A percentile compares a stretch with the other conserved stretches of the same genome.
Conservation (phyloP, 1,139 yeast species). For the Yamadazyma atmosphaerica region DNA sequence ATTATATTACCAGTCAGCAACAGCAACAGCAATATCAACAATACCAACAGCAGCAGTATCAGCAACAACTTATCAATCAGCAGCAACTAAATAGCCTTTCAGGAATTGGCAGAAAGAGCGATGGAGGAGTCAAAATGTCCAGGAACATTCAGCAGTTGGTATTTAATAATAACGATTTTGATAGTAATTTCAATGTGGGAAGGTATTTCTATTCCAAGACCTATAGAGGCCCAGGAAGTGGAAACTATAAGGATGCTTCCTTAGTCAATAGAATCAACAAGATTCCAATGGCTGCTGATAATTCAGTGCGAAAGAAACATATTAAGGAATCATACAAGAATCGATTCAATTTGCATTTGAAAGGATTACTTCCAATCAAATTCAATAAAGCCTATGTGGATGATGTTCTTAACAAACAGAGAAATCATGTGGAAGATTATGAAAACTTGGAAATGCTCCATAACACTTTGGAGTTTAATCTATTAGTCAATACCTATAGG, state of each 20-base stretch:
- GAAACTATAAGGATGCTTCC: constrained; percentile 49
- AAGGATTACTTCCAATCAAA: constrained; percentile 41
- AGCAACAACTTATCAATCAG: constrained; percentile 2
- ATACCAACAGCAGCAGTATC: constrained; percentile 3
- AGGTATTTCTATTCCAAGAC: constrained; percentile 43
- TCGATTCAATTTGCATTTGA: constrained; percentile 29
- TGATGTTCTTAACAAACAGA: constrained; percentile 28
- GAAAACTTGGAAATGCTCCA: constrained; percentile 47
- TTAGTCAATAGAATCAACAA: constrained; percentile 41
- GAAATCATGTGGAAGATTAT: constrained; percentile 37
- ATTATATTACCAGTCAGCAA: constrained; percentile 36
- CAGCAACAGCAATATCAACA: constrained; percentile 10
- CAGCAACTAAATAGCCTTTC: constrained; percentile 9
- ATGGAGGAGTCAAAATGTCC: constrained; percentile 23
- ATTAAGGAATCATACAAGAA: constrained; percentile 14
- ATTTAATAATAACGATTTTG: constrained; percentile 30
- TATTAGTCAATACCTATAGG: constrained; percentile 42
- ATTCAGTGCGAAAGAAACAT: constrained; percentile 14
- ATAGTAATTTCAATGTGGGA: constrained; percentile 32
- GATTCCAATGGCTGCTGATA: constrained; percentile 14
- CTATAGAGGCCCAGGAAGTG: constrained; percentile 49
- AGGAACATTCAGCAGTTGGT: constrained; percentile 39
- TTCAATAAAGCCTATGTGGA: constrained; percentile 36
- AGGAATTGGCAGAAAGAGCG: constrained; percentile 9
- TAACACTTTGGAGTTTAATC: constrained; percentile 42